Conservation (phyloP, 805 yeast genomes). For the Saccharomycopsis sp. region DNA sequence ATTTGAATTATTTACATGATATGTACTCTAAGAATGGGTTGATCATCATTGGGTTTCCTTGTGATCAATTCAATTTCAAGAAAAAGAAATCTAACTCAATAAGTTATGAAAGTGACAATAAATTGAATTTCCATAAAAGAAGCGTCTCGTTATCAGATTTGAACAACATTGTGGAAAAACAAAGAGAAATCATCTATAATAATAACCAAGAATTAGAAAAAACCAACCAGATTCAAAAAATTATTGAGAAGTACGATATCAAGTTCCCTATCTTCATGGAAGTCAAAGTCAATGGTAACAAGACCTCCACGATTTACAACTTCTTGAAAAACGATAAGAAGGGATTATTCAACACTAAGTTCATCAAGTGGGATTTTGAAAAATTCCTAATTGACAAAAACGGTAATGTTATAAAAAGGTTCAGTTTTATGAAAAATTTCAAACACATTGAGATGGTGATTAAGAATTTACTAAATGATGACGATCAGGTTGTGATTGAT, state of each 20-base stretch:
- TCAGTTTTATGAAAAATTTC: constrained; percentile 9
- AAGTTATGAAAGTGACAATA: neutral
- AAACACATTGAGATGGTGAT: constrained; percentile 6
- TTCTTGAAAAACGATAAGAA: constrained; percentile 54
- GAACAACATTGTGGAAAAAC: neutral
- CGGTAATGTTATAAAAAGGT: constrained; percentile 48
- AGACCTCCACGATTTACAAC: constrained; percentile 57
- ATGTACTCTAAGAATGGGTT: constrained; percentile 3
- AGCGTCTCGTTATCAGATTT: constrained; percentile 9
- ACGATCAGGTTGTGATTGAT: neutral
- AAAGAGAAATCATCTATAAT: neutral
- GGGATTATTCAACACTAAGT: constrained; percentile 56
- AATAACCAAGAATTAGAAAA: neutral
- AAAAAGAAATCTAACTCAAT: neutral
- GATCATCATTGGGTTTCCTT: constrained; percentile 14
- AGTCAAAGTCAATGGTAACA: constrained; percentile 67
- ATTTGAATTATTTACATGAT: constrained; percentile 7
- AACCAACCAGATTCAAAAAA: neutral
- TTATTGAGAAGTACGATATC: constrained; percentile 5
- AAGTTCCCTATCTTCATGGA: constrained; percentile 69
- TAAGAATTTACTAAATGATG: constrained; percentile 1
- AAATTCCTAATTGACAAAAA: constrained; percentile 50
- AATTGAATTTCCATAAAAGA: constrained; percentile 1
- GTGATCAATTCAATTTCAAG: constrained; percentile 9
- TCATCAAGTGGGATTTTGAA: constrained; percentile 73